Percentiles rank a stretch among this genome's conserved stretches.
Conservation (phyloP, 305 asterid species). For the Fraxinus baroniana region DNA sequence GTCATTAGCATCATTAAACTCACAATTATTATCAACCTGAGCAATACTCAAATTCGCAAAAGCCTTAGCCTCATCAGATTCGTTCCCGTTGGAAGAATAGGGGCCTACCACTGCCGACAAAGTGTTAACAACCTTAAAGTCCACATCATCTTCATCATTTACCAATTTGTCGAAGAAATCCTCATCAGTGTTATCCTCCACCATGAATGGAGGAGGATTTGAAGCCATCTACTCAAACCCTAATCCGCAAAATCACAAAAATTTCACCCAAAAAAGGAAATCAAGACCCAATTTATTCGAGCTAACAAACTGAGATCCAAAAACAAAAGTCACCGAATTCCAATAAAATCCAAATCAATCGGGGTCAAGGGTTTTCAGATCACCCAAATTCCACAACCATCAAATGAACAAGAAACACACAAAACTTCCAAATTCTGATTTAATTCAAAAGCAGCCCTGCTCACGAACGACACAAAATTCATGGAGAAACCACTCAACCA, state of each 20-base stretch:
- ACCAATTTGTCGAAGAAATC: conserved; percentile 85
- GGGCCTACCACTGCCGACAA: conserved; percentile 32
- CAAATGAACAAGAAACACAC: conserved; percentile 5
- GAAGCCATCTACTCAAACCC: conserved; percentile 74
- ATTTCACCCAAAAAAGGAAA: conserved; percentile 29
- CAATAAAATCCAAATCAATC: conserved; percentile 34
- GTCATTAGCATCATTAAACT: conserved; percentile 26
- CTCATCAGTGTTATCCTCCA: conserved; percentile 98
- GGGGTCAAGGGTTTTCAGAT: conserved; percentile 59
- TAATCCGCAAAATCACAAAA: conserved; percentile 27
- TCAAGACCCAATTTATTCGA: conserved; percentile 41
- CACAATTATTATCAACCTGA: conserved; percentile 40
- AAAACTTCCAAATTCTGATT: conserved; percentile 23
- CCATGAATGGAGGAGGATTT: conserved; percentile 84
- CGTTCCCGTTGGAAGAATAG: conserved; percentile 40
- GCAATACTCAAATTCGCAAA: conserved; percentile 61
- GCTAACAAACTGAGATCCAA: conserved; percentile 57
- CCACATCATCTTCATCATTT: conserved; percentile 66
- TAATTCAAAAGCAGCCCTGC: conserved; percentile 22
- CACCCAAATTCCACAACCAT: conserved; percentile 27
- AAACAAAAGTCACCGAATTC: conserved; percentile 30
- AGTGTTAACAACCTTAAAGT: conserved; percentile 42
- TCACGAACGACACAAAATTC: conserved; percentile 12
- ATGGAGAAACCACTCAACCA: conserved; percentile 32
- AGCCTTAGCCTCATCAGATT: conserved; percentile 63